phyloP scores from a whole-genome alignment of 352 stramenopile species.

The Globisporangium splendens region DNA sequence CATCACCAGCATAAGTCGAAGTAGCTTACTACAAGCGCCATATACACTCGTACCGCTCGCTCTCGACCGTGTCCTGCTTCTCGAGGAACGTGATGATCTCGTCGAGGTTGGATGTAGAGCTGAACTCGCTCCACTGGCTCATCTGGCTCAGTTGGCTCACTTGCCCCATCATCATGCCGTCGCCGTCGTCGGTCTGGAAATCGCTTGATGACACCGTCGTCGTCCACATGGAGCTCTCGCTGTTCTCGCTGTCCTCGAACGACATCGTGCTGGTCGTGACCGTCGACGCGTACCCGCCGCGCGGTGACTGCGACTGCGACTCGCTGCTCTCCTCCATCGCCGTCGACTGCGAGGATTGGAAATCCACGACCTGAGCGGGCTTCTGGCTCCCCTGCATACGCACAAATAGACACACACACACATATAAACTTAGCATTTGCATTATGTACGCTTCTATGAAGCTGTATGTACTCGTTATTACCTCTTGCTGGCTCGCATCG shows the following conservation, averaged over 20 bases:
- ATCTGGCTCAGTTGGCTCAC: constrained; percentile 71
- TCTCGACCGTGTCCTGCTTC: constrained; percentile 67
- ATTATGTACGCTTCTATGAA: no score
- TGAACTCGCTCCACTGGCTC: constrained; percentile 82
- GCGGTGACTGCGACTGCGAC: constrained; percentile 39
- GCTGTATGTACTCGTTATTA: neutral
- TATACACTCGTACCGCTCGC: constrained; percentile 29
- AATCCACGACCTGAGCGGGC: constrained; percentile 13
- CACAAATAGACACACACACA: neutral
- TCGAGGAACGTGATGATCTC: constrained; percentile 85
- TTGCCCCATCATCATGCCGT: constrained; percentile 39
- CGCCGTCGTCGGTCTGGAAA: constrained; percentile 31
- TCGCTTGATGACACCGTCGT: constrained; percentile 23
- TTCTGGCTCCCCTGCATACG: constrained; percentile 21
- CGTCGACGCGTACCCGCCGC: constrained; percentile 8
- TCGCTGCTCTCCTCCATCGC: constrained; percentile 19
- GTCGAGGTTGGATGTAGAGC: constrained; percentile 79
- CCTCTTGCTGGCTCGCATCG: constrained; percentile 23
- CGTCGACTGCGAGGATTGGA: constrained; percentile 8
- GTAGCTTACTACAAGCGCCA: no score
- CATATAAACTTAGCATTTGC: no score
- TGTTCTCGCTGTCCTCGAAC: constrained; percentile 52
- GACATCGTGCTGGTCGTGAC: constrained; percentile 35
- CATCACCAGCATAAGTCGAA: neutral
- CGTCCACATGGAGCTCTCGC: constrained; percentile 58